Evolutionary conservation across 2,329 filamentous ascomycete genomes (phyloP), one percentile per base, ranked within the genome.

Genomic region (Phialophora expanda): DNA sequence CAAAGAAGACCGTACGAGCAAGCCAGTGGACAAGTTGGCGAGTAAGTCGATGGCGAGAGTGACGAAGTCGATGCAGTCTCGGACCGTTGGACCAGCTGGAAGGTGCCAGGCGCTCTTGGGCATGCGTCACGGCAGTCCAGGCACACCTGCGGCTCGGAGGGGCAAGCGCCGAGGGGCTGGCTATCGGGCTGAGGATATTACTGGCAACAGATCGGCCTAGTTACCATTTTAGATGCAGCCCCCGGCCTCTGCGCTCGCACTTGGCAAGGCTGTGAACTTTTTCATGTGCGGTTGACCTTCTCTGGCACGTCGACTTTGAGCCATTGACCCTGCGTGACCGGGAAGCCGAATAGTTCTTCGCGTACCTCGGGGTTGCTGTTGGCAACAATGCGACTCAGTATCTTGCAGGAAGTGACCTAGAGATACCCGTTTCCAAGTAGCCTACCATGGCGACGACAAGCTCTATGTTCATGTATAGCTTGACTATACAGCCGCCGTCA

Each of bases 391-490:
- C 53, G n/a, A 55, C 24, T 32, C 53, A 34, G 14, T 20, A 11
- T 20, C 17, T 28, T 34, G n/a, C 28, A n/a, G 17, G 53, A 55
- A 22, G 53, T 32, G 28, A 55, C 53, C 24, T 55, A 34, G 28
- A 32, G 26, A 24, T 53, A 30, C 53, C 53, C 24, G 4, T 34
- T 30, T 30, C 9, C 7, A 55, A 32, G 14, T 55, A 30, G 28
- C 56, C 78, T 81, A 83, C 66, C 77, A 98, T 98, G 95, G 94
- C 95, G 83, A 96, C 93, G 78, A 97, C 94, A 68, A 97, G 93
- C 72, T 94, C 94, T 78, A 96, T 97, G 92, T 97, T 97, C 79
- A 89, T 99, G 82, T 99, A 99, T 83, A 95, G 92, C 75, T 85
- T 99, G 82, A 98, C 95, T 73, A 89, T 99, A 75, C 93, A 97